Evolutionary conservation across 495 filamentous ascomycete species (phyloP).

Genomic region (Talaromyces trachyspermus): DNA sequence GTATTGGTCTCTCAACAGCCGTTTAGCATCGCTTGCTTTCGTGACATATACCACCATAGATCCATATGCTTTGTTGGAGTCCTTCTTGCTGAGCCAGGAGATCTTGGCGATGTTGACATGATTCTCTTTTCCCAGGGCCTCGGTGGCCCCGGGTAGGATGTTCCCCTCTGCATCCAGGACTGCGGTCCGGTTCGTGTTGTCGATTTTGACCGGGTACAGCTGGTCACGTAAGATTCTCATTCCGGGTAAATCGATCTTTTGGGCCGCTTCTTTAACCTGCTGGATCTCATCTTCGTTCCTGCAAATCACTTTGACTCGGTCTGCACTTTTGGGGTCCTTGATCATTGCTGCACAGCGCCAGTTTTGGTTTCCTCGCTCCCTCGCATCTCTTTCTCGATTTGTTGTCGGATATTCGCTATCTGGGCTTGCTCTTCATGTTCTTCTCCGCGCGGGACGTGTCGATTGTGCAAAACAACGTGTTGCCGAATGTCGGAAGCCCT

Average conservation of each 20-base stretch:
- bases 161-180: conserved; percentile 10
- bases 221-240: conserved; percentile 25
- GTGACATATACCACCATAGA: conserved; percentile 29
- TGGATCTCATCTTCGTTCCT: conserved; percentile 20
- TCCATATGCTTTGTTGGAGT: conserved; percentile 21
- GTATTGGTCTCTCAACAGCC: conserved; percentile 19
- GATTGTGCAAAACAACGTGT: conserved; percentile 11
- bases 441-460: conserved; percentile 19
- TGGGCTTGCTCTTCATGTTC: conserved; percentile 16
- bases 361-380: conserved; percentile 14
- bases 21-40: conserved; percentile 18
- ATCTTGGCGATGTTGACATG: conserved; percentile 18
- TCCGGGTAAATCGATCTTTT: conserved; percentile 16
- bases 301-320: conserved; percentile 21
- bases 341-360: conserved; percentile 25
- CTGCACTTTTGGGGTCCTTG: conserved; percentile 14
- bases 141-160: conserved; percentile 6
- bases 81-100: conserved; percentile 26
- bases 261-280: conserved; percentile 20
- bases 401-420: conserved; percentile 17
- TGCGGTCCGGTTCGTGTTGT: conserved; percentile 20
- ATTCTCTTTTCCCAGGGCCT: conserved; percentile 17
- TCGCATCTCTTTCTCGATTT: conserved; percentile 22
- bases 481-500: neutral
- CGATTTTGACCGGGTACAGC: conserved; percentile 26